A percentile compares a stretch with the other conserved stretches of the same genome.
These are phyloP conservation scores for Leucocoprinus sp. DNA, from an alignment of 768 basidiomycete species.

Conservation along the genomic window DNA sequence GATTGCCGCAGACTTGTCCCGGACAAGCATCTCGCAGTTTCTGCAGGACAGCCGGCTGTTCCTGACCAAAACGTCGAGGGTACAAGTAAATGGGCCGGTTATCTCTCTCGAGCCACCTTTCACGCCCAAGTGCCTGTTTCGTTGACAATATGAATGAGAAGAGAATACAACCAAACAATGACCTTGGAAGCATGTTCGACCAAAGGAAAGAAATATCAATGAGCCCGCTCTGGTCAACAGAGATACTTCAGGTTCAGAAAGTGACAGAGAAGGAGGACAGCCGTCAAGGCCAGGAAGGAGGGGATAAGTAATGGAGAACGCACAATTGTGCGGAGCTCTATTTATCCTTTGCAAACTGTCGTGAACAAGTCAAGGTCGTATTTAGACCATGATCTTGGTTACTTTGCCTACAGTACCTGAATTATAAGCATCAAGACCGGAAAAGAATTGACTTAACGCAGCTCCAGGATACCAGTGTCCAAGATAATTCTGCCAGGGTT, in stretches of 20 bases:
- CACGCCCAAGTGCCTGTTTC: conserved; percentile 30
- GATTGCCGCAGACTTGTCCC: conserved; percentile 37
- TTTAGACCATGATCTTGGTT: conserved; percentile 12
- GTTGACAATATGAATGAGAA: conserved; percentile 22
- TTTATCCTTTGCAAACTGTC: not conserved
- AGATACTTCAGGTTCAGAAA: conserved; percentile 41
- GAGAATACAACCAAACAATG: conserved; percentile 18
- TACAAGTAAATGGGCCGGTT: conserved; percentile 35
- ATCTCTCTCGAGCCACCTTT: conserved; percentile 41
- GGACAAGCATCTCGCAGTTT: conserved; percentile 40
- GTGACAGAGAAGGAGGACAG: conserved; percentile 23
- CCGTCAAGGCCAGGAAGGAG: conserved; percentile 34
- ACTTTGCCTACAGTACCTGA: conserved; percentile 8
- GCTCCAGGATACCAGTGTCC: conserved; percentile 7
- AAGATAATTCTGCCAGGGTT: conserved; percentile 4
- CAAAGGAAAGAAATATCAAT: not conserved
- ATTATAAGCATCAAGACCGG: not conserved
- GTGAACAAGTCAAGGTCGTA: not conserved
- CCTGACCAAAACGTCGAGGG: conserved; percentile 46
- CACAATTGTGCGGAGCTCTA: not conserved
- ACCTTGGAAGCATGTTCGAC: conserved; percentile 24
- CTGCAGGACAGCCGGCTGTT: conserved; percentile 38
- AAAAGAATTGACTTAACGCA: not conserved
- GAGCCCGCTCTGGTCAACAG: conserved; percentile 8
- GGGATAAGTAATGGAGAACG: not conserved